phyloP scores from a whole-genome alignment of 2,329 filamentous ascomycete genomes.

The Fusarium annulatum region DNA sequence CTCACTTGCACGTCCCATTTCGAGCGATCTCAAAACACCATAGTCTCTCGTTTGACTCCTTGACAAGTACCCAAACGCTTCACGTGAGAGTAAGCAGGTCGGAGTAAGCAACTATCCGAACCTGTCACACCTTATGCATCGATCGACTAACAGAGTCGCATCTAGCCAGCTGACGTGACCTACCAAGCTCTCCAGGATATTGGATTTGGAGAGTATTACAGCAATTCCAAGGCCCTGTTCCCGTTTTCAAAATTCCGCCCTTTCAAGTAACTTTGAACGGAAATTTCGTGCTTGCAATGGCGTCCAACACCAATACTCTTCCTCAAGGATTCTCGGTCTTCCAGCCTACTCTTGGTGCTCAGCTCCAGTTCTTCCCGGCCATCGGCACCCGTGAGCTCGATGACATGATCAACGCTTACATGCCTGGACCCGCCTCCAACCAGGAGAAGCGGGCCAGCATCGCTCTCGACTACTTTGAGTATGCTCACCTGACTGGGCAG shows the following conservation, averaged over 20 bases:
- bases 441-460: constrained; percentile 69
- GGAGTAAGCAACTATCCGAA: constrained; percentile 39
- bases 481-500: constrained; percentile 64
- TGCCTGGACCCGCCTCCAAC: constrained; percentile 63
- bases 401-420: constrained; percentile 67
- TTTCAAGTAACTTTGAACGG: constrained; percentile 10
- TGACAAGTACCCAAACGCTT: constrained; percentile 7
- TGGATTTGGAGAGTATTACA: constrained; percentile 20
- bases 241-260: constrained; percentile 17
- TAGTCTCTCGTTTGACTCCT: constrained; percentile 7
- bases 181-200: neutral
- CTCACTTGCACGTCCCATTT: constrained; percentile 13
- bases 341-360: constrained; percentile 66
- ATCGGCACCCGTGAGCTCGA: constrained; percentile 71
- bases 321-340: constrained; percentile 68
- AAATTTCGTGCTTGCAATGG: constrained; percentile 42
- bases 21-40: constrained; percentile 21
- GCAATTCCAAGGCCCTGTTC: constrained; percentile 6
- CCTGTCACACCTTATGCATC: neutral
- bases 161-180: constrained; percentile 8
- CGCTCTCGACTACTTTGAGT: constrained; percentile 69
- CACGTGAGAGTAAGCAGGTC: constrained; percentile 39
- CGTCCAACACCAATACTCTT: constrained; percentile 38
- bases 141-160: constrained; percentile 19
- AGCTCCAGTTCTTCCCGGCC: constrained; percentile 74